These are phyloP conservation scores for Taphrina sp. DNA, from an alignment of 1,139 yeast species.

Conservation along the genomic window DNA sequence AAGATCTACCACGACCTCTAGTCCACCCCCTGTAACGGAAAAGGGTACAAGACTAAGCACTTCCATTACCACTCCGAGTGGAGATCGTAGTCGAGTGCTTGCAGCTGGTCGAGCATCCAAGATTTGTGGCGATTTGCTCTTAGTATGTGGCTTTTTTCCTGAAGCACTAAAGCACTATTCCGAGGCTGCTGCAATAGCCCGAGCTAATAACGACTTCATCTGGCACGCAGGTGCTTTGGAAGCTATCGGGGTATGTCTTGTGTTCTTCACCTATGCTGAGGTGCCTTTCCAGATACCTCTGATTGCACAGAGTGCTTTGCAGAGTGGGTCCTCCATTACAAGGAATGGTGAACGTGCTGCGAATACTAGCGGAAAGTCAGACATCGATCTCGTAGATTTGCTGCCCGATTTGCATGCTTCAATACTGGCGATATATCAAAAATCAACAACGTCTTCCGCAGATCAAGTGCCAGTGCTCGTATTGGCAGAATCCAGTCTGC, in stretches of 20 bases:
- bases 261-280: constrained; percentile 60
- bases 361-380: constrained; percentile 14
- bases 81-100: constrained; percentile 57
- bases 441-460: constrained; percentile 60
- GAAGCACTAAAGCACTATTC: constrained; percentile 71
- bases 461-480: constrained; percentile 83
- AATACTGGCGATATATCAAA: constrained; percentile 57
- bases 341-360: constrained; percentile 26
- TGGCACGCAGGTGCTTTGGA: constrained; percentile 90
- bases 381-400: constrained; percentile 49
- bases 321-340: constrained; percentile 41
- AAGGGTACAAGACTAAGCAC: constrained; percentile 24
- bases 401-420: constrained; percentile 54
- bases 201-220: constrained; percentile 66
- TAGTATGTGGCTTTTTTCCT: constrained; percentile 72
- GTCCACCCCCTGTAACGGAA: constrained; percentile 31
- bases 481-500: constrained; percentile 66
- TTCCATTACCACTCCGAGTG: constrained; percentile 39
- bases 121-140: constrained; percentile 68
- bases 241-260: constrained; percentile 66
- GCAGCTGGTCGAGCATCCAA: constrained; percentile 73
- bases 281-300: constrained; percentile 63
- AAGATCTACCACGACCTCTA: constrained; percentile 20
- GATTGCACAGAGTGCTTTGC: constrained; percentile 41
- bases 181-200: constrained; percentile 64